Conservation (phyloP, 371 early-diverging fungal genomes). For the Neoconidiobolus thromboides region DNA sequence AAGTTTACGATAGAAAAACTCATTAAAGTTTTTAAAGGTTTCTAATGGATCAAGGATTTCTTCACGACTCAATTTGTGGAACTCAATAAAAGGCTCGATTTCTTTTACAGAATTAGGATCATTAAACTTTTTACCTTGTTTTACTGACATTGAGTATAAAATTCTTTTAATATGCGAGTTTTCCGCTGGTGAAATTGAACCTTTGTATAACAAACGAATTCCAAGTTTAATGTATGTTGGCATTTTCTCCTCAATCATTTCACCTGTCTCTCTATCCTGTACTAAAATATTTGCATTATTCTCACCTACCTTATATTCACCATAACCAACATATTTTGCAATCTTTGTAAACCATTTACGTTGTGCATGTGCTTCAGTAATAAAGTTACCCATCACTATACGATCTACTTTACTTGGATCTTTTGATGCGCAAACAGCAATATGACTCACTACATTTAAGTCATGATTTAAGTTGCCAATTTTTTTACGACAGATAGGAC, state of each 20-base stretch:
- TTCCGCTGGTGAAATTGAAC: constrained; percentile 18
- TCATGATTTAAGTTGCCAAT: constrained; percentile 32
- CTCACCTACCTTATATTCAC: constrained; percentile 47
- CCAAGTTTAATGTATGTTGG: constrained; percentile 67
- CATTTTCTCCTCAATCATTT: constrained; percentile 63
- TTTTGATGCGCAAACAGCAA: constrained; percentile 46
- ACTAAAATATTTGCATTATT: constrained; percentile 62
- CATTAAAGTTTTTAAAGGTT: constrained; percentile 57
- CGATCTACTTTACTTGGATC: constrained; percentile 39
- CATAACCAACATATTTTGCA: constrained; percentile 51
- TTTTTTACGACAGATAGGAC: constrained; percentile 52
- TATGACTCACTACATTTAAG: constrained; percentile 58
- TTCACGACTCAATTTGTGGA: constrained; percentile 37
- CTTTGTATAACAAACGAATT: constrained; percentile 56
- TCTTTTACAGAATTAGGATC: constrained; percentile 41
- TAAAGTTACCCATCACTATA: constrained; percentile 54
- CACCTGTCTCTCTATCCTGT: constrained; percentile 50
- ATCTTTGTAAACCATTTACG: constrained; percentile 66
- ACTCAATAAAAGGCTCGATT: constrained; percentile 55
- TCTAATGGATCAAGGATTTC: constrained; percentile 44
- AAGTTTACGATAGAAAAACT: constrained; percentile 73
- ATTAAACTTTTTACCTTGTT: constrained; percentile 62
- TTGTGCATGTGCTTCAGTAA: constrained; percentile 55
- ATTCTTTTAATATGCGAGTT: constrained; percentile 11
- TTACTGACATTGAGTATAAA: constrained; percentile 37